Percentiles rank a stretch among this genome's conserved stretches.
These are phyloP conservation scores for Leucosporidium yakuticum DNA, from an alignment of 768 basidiomycete genomes.

Conservation along the genomic window DNA sequence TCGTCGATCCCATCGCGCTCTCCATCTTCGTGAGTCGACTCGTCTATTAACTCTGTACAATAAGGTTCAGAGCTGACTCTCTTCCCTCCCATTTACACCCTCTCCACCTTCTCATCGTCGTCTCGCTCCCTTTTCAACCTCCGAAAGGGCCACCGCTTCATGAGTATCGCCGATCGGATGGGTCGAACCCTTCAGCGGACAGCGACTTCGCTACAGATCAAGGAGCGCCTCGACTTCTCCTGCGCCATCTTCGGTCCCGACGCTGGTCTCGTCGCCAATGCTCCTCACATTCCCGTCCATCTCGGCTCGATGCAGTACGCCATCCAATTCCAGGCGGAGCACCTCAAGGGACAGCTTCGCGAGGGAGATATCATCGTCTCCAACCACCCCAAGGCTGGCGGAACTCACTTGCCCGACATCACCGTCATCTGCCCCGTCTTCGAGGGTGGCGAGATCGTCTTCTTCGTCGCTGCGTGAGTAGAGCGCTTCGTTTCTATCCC, in stretches of 20 bases:
- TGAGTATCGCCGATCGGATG: conserved; percentile 39
- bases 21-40: conserved; percentile 20
- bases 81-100: background rate
- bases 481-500: background rate
- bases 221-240: conserved; percentile 88
- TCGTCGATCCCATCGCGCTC: conserved; percentile 33
- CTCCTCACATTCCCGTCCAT: conserved; percentile 14
- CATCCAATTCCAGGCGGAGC: conserved; percentile 38
- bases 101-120: background rate
- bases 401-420: conserved; percentile 64
- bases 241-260: conserved; percentile 94
- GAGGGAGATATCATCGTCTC: conserved; percentile 91
- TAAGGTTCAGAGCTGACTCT: background rate
- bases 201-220: conserved; percentile 52
- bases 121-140: background rate
- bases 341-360: conserved; percentile 9
- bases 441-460: conserved; percentile 41
- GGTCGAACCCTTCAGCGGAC: conserved; percentile 37
- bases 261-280: conserved; percentile 85
- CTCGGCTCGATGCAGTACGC: conserved; percentile 40
- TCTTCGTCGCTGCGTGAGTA: conserved; percentile 46
- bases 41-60: background rate
- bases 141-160: conserved; percentile 21
- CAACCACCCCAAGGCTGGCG: conserved; percentile 76
- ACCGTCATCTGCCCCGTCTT: conserved; percentile 94